Conservation (phyloP, 2,329 filamentous ascomycete genomes). For the Colletotrichum truncatum region DNA sequence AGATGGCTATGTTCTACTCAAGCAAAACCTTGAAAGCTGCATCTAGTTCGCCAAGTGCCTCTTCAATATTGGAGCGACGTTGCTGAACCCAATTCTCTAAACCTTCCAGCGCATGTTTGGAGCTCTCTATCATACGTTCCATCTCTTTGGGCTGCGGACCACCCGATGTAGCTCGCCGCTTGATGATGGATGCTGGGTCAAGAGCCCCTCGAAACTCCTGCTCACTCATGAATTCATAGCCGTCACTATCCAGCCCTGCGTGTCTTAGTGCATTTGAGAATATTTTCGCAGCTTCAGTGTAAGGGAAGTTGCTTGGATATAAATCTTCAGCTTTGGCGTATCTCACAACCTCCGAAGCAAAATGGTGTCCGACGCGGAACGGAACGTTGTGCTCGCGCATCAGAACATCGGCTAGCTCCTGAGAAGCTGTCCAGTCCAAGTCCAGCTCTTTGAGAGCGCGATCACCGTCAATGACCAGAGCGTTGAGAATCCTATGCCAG, state of each 20-base stretch:
- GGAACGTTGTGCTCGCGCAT: conserved; percentile 20
- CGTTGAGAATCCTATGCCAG: conserved; percentile 14
- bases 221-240: neutral
- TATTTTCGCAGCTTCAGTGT: conserved; percentile 8
- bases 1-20: rapidly evolving
- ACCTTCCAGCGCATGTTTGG: neutral
- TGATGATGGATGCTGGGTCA: conserved; percentile 15
- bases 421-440: conserved; percentile 24
- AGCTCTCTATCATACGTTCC: conserved; percentile 6
- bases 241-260: neutral
- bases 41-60: neutral
- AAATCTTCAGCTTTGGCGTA: neutral
- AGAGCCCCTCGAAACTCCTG: neutral
- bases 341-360: conserved; percentile 23
- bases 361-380: conserved; percentile 25
- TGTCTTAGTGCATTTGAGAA: neutral
- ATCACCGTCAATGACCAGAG: conserved; percentile 2
- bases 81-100: neutral
- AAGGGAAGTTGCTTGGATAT: conserved; percentile 12
- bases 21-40: neutral
- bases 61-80: neutral
- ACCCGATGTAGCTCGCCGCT: conserved; percentile 8
- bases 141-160: conserved; percentile 21
- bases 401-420: conserved; percentile 17
- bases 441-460: conserved; percentile 18